Percentiles rank a stretch among this genome's conserved stretches.
These are phyloP conservation scores for Serendipita sp. DNA, from an alignment of 768 basidiomycete genomes.

Conservation along the genomic window DNA sequence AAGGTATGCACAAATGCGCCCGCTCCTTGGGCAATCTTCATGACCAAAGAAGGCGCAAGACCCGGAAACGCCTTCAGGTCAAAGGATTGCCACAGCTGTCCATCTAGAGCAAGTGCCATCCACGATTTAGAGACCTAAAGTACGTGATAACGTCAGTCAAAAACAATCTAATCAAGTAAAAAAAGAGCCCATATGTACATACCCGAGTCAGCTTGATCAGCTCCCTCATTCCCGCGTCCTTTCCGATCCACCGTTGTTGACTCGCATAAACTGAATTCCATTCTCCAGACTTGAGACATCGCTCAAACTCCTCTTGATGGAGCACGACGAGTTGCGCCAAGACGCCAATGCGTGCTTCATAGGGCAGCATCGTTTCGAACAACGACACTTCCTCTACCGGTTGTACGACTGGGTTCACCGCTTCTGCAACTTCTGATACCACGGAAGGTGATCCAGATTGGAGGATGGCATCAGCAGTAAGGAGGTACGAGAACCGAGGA, in stretches of 20 bases:
- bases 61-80: constrained; percentile 49
- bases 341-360: constrained; percentile 50
- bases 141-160: too few species aligned
- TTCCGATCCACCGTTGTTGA: constrained; percentile 52
- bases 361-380: constrained; percentile 56
- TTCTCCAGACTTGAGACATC: constrained; percentile 26
- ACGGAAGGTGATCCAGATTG: not conserved
- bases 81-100: constrained; percentile 65
- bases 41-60: constrained; percentile 30
- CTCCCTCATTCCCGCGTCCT: constrained; percentile 57
- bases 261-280: constrained; percentile 48
- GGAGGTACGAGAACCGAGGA: not conserved
- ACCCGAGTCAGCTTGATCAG: constrained; percentile 69
- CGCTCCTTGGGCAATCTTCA: constrained; percentile 35
- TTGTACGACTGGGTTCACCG: not conserved
- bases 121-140: constrained; percentile 60
- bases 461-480: not conserved
- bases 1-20: constrained; percentile 51
- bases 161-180: constrained; percentile 7
- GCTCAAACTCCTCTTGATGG: constrained; percentile 43
- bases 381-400: not conserved
- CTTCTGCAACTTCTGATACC: not conserved
- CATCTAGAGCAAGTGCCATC: constrained; percentile 63
- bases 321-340: constrained; percentile 38
- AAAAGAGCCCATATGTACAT: constrained; percentile 17